phyloP scores from a whole-genome alignment of 1,139 yeast species.

The Kodamaea arcana region DNA sequence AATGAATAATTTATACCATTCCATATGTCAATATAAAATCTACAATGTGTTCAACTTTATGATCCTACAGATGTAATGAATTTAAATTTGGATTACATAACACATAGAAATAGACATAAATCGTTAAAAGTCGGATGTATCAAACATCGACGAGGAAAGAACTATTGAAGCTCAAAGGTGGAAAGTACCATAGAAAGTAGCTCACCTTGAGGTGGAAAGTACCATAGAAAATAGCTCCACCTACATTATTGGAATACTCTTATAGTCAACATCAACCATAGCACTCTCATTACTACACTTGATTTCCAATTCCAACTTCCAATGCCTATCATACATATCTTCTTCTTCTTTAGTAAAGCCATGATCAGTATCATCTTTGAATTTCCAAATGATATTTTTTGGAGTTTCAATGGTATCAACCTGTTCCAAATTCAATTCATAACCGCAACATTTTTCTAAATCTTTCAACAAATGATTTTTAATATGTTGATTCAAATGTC shows the following conservation, averaged over 20 bases:
- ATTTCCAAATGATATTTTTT: constrained; percentile 44
- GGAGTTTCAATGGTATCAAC: constrained; percentile 48
- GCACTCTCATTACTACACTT: constrained; percentile 59
- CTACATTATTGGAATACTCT: constrained; percentile 32
- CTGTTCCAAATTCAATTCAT: constrained; percentile 50
- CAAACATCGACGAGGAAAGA: neutral
- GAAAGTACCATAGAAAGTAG: too few species aligned
- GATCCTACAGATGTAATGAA: too few species aligned
- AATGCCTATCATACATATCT: constrained; percentile 46
- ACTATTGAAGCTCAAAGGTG: too few species aligned
- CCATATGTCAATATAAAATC: too few species aligned
- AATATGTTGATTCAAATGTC: constrained; percentile 73
- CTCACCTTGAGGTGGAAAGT: too few species aligned
- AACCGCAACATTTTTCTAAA: constrained; percentile 58
- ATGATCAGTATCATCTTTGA: constrained; percentile 49
- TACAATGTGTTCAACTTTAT: too few species aligned
- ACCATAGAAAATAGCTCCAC: too few species aligned
- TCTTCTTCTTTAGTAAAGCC: constrained; percentile 49
- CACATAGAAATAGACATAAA: neutral
- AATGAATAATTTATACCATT: too few species aligned
- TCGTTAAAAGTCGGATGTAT: neutral
- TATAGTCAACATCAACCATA: constrained; percentile 56
- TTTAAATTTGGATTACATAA: neutral
- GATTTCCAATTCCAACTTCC: constrained; percentile 55
- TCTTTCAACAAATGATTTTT: constrained; percentile 68